A percentile compares a stretch with the other conserved stretches of the same genome.
phyloP scores from a whole-genome alignment of 202 grass and related monocot species.

The Carex arenaria region DNA sequence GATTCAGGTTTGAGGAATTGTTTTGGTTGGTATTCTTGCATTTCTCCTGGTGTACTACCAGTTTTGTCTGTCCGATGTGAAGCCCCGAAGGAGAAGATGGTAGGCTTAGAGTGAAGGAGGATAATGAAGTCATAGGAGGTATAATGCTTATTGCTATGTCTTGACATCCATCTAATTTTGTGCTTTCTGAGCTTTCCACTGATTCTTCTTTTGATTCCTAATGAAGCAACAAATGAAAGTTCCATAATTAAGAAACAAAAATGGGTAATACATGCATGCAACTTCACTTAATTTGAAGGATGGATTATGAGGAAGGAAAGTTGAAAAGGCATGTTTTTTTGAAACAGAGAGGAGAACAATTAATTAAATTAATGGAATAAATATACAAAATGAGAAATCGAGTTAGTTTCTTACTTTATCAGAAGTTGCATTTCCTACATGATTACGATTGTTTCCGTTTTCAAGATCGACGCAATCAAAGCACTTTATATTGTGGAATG shows the following conservation, averaged over 20 bases:
- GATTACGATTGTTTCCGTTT: not conserved
- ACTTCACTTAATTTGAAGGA: not conserved
- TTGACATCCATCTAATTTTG: not conserved
- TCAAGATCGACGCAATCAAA: conserved; percentile 15
- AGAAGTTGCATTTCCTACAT: not conserved
- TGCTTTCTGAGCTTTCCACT: not conserved
- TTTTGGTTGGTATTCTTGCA: not conserved
- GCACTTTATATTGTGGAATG: not conserved
- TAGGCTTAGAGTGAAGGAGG: conserved; percentile 51
- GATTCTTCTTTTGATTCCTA: conserved; percentile 2
- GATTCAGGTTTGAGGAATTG: not conserved
- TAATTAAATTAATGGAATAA: not conserved
- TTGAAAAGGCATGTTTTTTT: too few species aligned
- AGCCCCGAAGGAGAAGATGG: conserved; percentile 67
- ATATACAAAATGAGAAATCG: not conserved
- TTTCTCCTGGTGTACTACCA: not conserved
- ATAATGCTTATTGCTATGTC: conserved; percentile 1
- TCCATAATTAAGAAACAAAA: not conserved
- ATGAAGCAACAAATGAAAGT: not conserved
- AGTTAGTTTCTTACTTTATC: conserved; percentile 14
- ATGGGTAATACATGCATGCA: not conserved
- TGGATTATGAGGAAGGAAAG: not conserved
- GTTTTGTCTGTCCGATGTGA: conserved; percentile 39
- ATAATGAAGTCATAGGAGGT: conserved; percentile 13
- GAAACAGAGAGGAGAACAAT: not conserved